Evolutionary conservation across 2,329 filamentous ascomycete species (phyloP).

Genomic region (Cyclaneusma minus): DNA sequence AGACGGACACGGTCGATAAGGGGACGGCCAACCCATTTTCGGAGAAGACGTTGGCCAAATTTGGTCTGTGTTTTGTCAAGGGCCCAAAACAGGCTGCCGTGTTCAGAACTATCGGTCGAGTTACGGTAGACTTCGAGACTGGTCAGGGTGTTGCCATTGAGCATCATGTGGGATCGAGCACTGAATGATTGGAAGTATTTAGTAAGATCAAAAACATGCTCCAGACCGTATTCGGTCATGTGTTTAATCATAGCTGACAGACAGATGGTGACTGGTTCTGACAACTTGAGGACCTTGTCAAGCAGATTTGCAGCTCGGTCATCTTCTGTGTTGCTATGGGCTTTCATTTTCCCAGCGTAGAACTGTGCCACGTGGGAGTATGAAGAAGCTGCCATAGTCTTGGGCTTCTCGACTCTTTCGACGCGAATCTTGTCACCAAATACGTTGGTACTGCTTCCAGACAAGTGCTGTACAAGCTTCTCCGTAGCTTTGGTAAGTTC

Average conservation of each 20-base stretch:
- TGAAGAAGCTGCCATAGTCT: slow-evolving; percentile 70
- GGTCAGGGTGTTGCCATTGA: slow-evolving; percentile 88
- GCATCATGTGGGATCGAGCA: slow-evolving; percentile 82
- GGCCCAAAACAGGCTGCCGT: slow-evolving; percentile 89
- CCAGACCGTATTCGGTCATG: slow-evolving; percentile 76
- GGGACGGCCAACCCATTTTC: slow-evolving; percentile 90
- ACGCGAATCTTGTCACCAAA: slow-evolving; percentile 84
- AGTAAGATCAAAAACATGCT: slow-evolving; percentile 90
- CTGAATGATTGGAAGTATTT: slow-evolving; percentile 97
- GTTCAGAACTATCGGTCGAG: slow-evolving; percentile 69
- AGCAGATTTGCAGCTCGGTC: slow-evolving; percentile 50
- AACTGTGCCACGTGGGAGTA: slow-evolving; percentile 85
- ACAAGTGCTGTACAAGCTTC: slow-evolving; percentile 80
- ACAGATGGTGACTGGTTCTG: slow-evolving; percentile 78
- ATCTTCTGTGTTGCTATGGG: slow-evolving; percentile 33
- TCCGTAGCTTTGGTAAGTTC: slow-evolving; percentile 81
- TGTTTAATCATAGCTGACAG: slow-evolving; percentile 94
- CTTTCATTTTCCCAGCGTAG: slow-evolving; percentile 74
- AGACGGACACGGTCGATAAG: slow-evolving; percentile 62
- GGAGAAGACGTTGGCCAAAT: slow-evolving; percentile 72
- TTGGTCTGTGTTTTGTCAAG: slow-evolving; percentile 83
- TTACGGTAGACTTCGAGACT: slow-evolving; percentile 95
- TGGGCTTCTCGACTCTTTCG: slow-evolving; percentile 60
- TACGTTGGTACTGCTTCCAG: slow-evolving; percentile 76
- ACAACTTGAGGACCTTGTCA: slow-evolving; percentile 72